Evolutionary conservation across 2,329 filamentous ascomycete genomes (phyloP).

Genomic region (Stagonosporopsis rhizophila): DNA sequence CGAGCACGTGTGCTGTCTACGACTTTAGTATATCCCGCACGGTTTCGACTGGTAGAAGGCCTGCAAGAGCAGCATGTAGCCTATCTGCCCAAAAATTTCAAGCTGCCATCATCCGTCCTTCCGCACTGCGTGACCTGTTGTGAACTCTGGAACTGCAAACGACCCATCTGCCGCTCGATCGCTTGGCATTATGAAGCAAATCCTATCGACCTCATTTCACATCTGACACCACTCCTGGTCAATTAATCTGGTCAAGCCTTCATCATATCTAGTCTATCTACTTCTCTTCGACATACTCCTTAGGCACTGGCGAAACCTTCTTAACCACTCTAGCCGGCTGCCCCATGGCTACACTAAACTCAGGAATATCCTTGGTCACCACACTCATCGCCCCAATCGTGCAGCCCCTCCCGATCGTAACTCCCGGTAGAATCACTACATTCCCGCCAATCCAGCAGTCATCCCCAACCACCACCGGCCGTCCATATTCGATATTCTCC

Average conservation of each 20-base stretch:
- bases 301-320: slow-evolving; percentile 31
- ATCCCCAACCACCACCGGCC: slow-evolving; percentile 56
- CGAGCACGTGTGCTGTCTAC: slow-evolving; percentile 37
- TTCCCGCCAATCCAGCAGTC: slow-evolving; percentile 57
- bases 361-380: slow-evolving; percentile 77
- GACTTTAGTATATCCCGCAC: slow-evolving; percentile 42
- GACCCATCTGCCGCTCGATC: not conserved
- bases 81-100: slow-evolving; percentile 43
- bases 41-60: slow-evolving; percentile 37
- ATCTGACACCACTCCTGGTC: not conserved
- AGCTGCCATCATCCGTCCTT: slow-evolving; percentile 38
- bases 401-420: slow-evolving; percentile 76
- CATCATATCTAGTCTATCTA: not conserved
- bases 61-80: slow-evolving; percentile 40
- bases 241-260: not conserved
- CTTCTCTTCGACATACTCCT: slow-evolving; percentile 10
- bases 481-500: slow-evolving; percentile 59
- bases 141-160: not conserved
- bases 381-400: slow-evolving; percentile 83
- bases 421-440: slow-evolving; percentile 70
- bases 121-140: slow-evolving; percentile 16
- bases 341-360: slow-evolving; percentile 67
- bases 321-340: slow-evolving; percentile 69
- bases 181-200: not conserved
- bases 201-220: not conserved